Base-by-base conservation (phyloP, 768 basidiomycete genomes). In the Xerocomellus amylosporus region DNA sequence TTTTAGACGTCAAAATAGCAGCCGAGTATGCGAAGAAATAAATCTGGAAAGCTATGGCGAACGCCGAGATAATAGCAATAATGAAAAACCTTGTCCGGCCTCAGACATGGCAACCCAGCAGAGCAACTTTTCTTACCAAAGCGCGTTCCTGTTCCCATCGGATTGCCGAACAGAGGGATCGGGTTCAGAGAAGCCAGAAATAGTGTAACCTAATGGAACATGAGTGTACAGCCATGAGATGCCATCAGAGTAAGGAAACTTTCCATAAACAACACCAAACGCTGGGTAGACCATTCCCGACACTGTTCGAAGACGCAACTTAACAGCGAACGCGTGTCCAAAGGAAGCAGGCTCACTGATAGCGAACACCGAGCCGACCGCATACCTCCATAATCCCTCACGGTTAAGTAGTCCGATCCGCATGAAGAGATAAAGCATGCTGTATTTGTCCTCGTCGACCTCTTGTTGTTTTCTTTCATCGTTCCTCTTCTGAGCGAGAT, bases 261-360 rank as follows among this genome's bases (percentile, higher is more conserved):
- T 46, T 68, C 79, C 75, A 62, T 80, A 90, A 15, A 90, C 79
- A 42, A 93, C 76, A 60, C 86, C 84, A 63, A 86, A 88, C 1
- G 80, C 78, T 3, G 89, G 90, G 64, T 86, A 89, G 14, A 88
- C 80, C 73, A 83, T 76, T 40, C 89, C 89, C 40, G 80, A 79
- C 55, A 60, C 61, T 70, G 28, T 51, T 28, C n/a, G 20, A 22
- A 41, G 22, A 7, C n/a, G 22, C 2, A 22, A 24, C 42, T 38
- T 14, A 42, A 53, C 15, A 40, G 30, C 5, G n/a, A 38, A 46
- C 5, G 13, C 19, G 15, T 12, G 31, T 31, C 17, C 19, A 40
- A 52, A 53, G 13, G 12, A 40, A 38, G 19, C 4, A 42, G 49
- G 51, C 58, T 51, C 46, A 69, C 82, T 61, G 15, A 77, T 65